Percentiles rank a stretch among this genome's conserved stretches.
phyloP scores from a whole-genome alignment of 169 alveolate species.

The Cryptosporidium ubiquitum region DNA sequence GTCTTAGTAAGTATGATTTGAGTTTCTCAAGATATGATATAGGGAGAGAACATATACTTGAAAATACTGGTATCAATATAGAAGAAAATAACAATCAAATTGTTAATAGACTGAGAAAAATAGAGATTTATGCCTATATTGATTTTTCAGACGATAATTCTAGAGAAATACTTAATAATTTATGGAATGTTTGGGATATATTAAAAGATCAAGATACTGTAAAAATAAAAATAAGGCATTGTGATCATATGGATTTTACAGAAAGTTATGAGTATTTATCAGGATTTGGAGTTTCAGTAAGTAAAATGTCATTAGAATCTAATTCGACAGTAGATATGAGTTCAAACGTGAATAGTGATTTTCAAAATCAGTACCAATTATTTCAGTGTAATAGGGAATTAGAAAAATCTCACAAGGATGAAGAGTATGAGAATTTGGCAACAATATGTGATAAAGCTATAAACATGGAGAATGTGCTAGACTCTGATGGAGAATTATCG shows the following conservation, averaged over 20 bases:
- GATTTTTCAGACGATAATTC: conserved; percentile 47
- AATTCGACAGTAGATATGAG: background rate
- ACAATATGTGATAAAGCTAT: conserved; percentile 49
- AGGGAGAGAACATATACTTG: background rate
- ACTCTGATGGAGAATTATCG: conserved; percentile 19
- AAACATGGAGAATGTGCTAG: conserved; percentile 63
- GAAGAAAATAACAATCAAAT: too few species aligned
- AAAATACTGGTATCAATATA: background rate
- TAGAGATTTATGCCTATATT: conserved; percentile 12
- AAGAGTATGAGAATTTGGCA: conserved; percentile 8
- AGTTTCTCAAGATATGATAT: conserved; percentile 17
- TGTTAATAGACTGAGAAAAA: background rate
- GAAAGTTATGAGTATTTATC: conserved; percentile 23
- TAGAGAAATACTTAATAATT: background rate
- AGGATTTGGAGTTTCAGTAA: conserved; percentile 35
- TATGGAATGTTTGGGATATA: conserved; percentile 14
- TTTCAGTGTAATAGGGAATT: background rate
- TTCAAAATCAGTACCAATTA: background rate
- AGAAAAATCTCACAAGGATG: conserved; percentile 9
- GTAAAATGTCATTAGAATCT: background rate
- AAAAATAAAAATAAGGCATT: conserved; percentile 38
- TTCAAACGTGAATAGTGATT: background rate
- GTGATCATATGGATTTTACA: background rate
- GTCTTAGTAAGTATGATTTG: background rate
- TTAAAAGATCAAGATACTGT: background rate